Percentiles rank a stretch among this genome's conserved stretches.
Evolutionary conservation across 2,329 filamentous ascomycete genomes (phyloP).

Genomic region (Rutstroemia sp.): DNA sequence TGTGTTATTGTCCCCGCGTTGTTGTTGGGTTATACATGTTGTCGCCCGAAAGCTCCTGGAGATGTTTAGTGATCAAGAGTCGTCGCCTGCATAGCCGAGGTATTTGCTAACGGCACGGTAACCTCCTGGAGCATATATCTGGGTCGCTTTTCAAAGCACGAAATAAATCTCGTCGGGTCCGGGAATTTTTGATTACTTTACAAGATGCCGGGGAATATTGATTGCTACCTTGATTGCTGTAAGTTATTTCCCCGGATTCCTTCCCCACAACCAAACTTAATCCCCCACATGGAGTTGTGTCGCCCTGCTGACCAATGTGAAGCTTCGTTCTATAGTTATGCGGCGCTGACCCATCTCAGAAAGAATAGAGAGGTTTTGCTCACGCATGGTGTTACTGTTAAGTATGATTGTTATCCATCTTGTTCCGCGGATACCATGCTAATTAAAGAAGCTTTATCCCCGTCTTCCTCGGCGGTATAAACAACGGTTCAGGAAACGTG

Average conservation of each 20-base stretch:
- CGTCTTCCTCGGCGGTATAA: constrained; percentile 63
- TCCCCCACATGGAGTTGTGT: not conserved
- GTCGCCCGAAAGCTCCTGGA: not conserved
- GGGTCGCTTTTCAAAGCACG: not conserved
- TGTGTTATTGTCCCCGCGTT: not conserved
- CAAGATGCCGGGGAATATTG: constrained; percentile 54
- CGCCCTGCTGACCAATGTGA: not conserved
- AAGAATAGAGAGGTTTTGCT: constrained; percentile 47
- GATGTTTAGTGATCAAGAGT: constrained; percentile 4
- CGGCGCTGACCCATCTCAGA: constrained; percentile 49
- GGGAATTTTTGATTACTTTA: not conserved
- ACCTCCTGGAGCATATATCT: not conserved
- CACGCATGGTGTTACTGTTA: constrained; percentile 53
- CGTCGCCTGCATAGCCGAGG: not conserved
- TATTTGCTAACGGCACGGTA: not conserved
- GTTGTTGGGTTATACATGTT: not conserved
- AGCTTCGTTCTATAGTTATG: constrained; percentile 60
- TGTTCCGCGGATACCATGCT: not conserved
- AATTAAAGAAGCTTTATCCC: constrained; percentile 52
- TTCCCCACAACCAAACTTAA: not conserved
- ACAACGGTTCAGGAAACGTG: constrained; percentile 53
- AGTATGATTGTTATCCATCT: constrained; percentile 43
- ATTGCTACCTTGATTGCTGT: constrained; percentile 63
- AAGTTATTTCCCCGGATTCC: constrained; percentile 18
- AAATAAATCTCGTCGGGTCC: not conserved